Evolutionary conservation across 768 basidiomycete species (phyloP).

Genomic region (Pisolithus orientalis): DNA sequence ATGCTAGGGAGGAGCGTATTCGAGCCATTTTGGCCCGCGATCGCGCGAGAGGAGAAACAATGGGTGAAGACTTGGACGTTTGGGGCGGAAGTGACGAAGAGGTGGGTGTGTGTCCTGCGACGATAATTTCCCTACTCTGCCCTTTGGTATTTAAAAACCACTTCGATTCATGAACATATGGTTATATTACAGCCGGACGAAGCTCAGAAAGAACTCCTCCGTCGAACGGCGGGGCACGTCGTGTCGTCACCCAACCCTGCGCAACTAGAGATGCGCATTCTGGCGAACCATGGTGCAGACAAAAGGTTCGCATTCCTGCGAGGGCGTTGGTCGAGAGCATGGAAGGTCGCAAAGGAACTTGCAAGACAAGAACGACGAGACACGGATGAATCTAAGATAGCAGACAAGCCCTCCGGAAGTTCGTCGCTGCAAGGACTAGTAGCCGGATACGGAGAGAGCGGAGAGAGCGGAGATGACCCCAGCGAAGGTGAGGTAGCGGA

Average conservation of each 20-base stretch:
- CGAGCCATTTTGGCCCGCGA: constrained; percentile 37
- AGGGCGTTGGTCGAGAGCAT: constrained; percentile 65
- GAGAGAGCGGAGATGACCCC: constrained; percentile 32
- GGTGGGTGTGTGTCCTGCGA: constrained; percentile 28
- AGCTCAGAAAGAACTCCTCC: constrained; percentile 59
- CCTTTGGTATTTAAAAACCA: too few relatives aligned
- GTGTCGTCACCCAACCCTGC: constrained; percentile 68
- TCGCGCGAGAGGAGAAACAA: constrained; percentile 32
- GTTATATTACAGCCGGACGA: constrained; percentile 47
- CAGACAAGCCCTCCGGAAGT: background rate
- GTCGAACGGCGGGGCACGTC: constrained; percentile 66
- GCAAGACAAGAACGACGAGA: constrained; percentile 22
- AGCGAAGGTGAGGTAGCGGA: background rate
- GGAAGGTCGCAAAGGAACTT: constrained; percentile 51
- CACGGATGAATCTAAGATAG: constrained; percentile 20
- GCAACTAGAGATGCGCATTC: constrained; percentile 81
- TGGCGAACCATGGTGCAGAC: constrained; percentile 80
- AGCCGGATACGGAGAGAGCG: constrained; percentile 55
- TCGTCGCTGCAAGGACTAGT: constrained; percentile 42
- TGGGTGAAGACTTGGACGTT: constrained; percentile 35
- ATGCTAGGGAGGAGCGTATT: constrained; percentile 58
- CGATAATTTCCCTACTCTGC: background rate
- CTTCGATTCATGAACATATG: background rate
- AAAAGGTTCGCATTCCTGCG: constrained; percentile 74
- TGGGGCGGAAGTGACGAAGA: constrained; percentile 74